Evolutionary conservation across 495 filamentous ascomycete species (phyloP).

Genomic region (Daldinia childiae): DNA sequence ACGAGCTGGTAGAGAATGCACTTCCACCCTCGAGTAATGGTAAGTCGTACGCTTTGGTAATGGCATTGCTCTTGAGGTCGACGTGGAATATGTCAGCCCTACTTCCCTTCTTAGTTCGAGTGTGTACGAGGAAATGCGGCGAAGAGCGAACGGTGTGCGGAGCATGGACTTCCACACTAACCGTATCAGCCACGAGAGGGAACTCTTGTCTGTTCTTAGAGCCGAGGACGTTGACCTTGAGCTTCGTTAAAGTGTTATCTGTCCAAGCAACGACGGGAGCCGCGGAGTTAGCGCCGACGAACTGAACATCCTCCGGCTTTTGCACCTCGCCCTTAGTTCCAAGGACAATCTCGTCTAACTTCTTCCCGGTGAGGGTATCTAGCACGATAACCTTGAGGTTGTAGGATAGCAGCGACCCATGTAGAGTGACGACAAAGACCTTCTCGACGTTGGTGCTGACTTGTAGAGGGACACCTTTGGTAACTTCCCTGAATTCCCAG

Average conservation of each 20-base stretch:
- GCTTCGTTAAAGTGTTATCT: conserved; percentile 69
- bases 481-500: conserved; percentile 78
- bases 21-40: conserved; percentile 73
- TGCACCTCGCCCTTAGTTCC: conserved; percentile 78
- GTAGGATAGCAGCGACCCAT: conserved; percentile 71
- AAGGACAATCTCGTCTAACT: conserved; percentile 70
- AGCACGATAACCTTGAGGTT: conserved; percentile 78
- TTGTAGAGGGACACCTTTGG: conserved; percentile 77
- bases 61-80: conserved; percentile 68
- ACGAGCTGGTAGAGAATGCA: conserved; percentile 79
- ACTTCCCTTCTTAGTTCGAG: conserved; percentile 71
- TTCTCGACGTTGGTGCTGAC: conserved; percentile 77
- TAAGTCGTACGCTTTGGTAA: conserved; percentile 78
- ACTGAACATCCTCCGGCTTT: conserved; percentile 72
- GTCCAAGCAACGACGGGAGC: conserved; percentile 85
- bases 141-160: conserved; percentile 72
- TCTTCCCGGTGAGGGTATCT: conserved; percentile 74
- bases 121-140: conserved; percentile 87
- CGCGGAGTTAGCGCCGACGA: conserved; percentile 84
- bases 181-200: conserved; percentile 65
- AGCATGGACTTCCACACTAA: conserved; percentile 76
- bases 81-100: conserved; percentile 89
- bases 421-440: conserved; percentile 80
- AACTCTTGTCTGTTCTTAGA: conserved; percentile 69
- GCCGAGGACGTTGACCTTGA: conserved; percentile 85